phyloP scores from a whole-genome alignment of 2,329 filamentous ascomycete genomes.

The Ceratocystis colombiana region DNA sequence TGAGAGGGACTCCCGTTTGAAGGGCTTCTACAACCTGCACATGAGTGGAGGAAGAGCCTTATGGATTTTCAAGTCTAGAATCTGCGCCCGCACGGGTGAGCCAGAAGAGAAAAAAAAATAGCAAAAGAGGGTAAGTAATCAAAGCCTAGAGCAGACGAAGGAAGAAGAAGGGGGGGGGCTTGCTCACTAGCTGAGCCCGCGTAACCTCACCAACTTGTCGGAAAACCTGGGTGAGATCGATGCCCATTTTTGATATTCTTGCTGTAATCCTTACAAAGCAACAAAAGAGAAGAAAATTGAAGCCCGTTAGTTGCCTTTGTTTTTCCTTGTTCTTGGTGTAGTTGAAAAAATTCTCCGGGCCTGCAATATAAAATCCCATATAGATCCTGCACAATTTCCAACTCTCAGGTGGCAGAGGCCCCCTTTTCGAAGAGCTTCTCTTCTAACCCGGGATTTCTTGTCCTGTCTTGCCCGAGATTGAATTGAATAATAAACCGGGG shows the following conservation, averaged over 20 bases:
- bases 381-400: slow-evolving; percentile 12
- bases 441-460: not conserved
- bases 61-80: no score
- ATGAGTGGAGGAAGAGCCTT: no score
- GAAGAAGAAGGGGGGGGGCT: not conserved
- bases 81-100: no score
- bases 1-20: no score
- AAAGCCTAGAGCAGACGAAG: not conserved
- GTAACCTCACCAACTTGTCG: not conserved
- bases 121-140: not conserved
- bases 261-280: not conserved
- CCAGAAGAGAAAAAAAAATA: no score
- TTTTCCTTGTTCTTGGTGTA: not conserved
- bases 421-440: not conserved
- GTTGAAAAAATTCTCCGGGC: not conserved
- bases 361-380: slow-evolving; percentile 11
- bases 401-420: not conserved
- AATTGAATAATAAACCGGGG: no score
- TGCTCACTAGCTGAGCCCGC: not conserved
- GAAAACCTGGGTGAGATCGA: not conserved
- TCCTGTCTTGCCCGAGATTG: not conserved
- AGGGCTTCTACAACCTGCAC: no score
- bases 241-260: not conserved
- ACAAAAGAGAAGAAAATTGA: not conserved
- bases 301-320: not conserved